A percentile compares a stretch with the other conserved stretches of the same genome.
phyloP scores from a whole-genome alignment of 495 filamentous ascomycete genomes.

The Lasiosphaeria ovina region DNA sequence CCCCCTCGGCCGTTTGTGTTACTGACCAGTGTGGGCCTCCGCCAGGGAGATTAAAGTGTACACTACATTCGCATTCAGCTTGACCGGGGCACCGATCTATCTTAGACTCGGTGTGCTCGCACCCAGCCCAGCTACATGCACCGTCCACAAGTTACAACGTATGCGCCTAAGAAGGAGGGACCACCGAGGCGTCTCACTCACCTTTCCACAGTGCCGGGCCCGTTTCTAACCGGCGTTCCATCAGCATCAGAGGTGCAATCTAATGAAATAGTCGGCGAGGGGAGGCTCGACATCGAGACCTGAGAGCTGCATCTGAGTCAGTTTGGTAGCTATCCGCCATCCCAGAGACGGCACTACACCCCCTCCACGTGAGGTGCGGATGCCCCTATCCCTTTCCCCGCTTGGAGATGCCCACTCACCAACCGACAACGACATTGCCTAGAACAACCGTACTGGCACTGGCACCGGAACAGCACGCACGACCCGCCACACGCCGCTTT shows the following conservation, averaged over 20 bases:
- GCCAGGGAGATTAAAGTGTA: background rate
- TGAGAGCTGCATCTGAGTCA: no score
- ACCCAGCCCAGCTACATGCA: background rate
- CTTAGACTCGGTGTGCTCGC: conserved; percentile 1
- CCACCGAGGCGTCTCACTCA: background rate
- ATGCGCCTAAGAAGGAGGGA: background rate
- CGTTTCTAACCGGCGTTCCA: no score
- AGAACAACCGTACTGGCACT: background rate
- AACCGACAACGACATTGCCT: no score
- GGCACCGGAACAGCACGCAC: background rate
- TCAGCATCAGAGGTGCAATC: no score
- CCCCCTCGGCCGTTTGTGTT: conserved; percentile 1
- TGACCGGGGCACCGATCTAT: conserved; percentile 3
- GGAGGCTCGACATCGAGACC: no score
- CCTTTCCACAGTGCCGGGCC: no score
- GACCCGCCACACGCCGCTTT: background rate
- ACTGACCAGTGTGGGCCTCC: background rate
- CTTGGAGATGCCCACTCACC: no score
- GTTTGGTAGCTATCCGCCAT: no score
- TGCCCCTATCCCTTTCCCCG: no score
- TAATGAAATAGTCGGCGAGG: no score
- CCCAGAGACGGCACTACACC: no score
- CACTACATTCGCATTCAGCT: conserved; percentile 1
- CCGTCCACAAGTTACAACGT: background rate
- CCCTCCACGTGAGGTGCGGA: no score